A percentile compares a stretch with the other conserved stretches of the same genome.
Conservation (phyloP, 1,284 basidiomycete species). For the Abortiporus biennis region DNA sequence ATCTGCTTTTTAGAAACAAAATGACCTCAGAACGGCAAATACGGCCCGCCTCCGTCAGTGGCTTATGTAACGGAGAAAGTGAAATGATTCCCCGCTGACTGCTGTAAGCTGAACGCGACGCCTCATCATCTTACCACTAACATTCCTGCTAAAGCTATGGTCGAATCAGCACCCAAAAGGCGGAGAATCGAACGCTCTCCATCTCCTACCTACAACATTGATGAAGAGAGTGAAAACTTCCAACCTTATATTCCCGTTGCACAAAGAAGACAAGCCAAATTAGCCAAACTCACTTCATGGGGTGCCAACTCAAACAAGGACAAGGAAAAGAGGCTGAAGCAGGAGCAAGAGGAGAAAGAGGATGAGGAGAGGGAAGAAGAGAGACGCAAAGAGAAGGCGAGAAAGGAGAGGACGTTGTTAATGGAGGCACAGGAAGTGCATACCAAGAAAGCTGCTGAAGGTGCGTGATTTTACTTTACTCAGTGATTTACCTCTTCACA, state of each 20-base stretch:
- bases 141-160: too few species aligned
- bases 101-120: neutral
- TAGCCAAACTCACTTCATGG: constrained; percentile 66
- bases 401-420: constrained; percentile 81
- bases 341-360: constrained; percentile 62
- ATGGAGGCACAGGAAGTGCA: constrained; percentile 94
- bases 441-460: constrained; percentile 71
- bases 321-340: constrained; percentile 43
- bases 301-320: constrained; percentile 52
- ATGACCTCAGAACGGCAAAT: too few species aligned
- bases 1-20: too few species aligned
- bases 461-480: constrained; percentile 35
- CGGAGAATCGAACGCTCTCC: constrained; percentile 41
- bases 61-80: too few species aligned
- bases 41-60: too few species aligned
- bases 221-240: constrained; percentile 57
- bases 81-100: too few species aligned
- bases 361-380: constrained; percentile 78
- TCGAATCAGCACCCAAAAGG: constrained; percentile 21
- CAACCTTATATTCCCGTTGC: constrained; percentile 87
- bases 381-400: constrained; percentile 59
- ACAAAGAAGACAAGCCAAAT: constrained; percentile 76
- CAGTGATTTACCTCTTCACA: constrained; percentile 7
- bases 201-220: constrained; percentile 57
- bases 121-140: neutral